Percentiles rank a stretch among this genome's conserved stretches.
phyloP scores from a whole-genome alignment of 805 yeast species.

The Kazachstania martiniae region DNA sequence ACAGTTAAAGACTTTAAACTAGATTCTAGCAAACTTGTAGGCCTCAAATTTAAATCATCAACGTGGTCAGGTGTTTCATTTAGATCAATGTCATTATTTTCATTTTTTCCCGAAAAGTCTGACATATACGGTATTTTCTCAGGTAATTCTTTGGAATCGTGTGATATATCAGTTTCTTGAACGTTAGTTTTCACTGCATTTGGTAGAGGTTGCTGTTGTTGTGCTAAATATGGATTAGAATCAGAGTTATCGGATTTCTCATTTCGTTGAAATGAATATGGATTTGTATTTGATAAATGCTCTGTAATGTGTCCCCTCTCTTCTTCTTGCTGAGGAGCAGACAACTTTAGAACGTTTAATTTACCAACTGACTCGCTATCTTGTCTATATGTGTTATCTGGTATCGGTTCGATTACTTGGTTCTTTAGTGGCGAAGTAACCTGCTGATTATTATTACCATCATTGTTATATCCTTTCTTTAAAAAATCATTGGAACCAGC shows the following conservation, averaged over 20 bases:
- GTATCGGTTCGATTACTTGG: constrained; percentile 3
- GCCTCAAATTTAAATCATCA: constrained; percentile 10
- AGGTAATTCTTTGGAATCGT: no score
- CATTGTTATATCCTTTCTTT: neutral
- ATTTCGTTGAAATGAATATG: no score
- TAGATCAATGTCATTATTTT: neutral
- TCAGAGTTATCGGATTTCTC: constrained; percentile 2
- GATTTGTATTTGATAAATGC: no score
- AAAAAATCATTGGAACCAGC: constrained; percentile 1
- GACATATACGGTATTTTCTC: no score
- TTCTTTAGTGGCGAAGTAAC: constrained; percentile 7
- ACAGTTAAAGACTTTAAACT: constrained; percentile 12
- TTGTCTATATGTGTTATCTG: neutral
- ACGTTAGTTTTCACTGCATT: no score
- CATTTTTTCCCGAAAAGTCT: no score
- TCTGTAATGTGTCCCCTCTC: no score
- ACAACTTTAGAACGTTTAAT: constrained; percentile 17
- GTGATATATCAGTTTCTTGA: no score
- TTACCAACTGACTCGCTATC: constrained; percentile 6
- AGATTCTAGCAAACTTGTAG: constrained; percentile 13
- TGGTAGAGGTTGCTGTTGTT: no score
- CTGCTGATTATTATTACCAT: neutral
- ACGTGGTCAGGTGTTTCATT: no score
- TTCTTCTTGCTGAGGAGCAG: constrained; percentile 18
- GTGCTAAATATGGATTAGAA: constrained; percentile 5